These are phyloP conservation scores for Rhynchosporium graminicola DNA, from an alignment of 2,329 filamentous ascomycete species.

Conservation along the genomic window DNA sequence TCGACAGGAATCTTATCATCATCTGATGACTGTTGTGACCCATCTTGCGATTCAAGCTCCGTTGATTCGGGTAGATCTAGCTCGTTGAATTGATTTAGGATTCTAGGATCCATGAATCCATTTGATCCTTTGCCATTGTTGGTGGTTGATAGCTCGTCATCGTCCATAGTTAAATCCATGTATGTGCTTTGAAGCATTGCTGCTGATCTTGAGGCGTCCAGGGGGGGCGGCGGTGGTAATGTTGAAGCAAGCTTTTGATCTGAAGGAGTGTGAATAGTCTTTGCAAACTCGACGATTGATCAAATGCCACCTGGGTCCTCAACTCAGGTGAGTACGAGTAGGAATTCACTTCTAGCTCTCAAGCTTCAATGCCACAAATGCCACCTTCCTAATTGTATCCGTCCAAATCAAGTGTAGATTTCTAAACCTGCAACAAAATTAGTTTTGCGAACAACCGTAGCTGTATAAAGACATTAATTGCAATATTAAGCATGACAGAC, in stretches of 20 bases:
- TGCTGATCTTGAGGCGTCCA: conserved; percentile 19
- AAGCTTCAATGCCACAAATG: background rate
- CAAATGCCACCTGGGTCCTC: background rate
- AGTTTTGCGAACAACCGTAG: background rate
- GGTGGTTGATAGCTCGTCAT: conserved; percentile 18
- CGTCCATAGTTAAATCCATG: conserved; percentile 30
- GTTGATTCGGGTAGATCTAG: conserved; percentile 14
- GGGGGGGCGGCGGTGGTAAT: background rate
- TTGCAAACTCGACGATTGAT: background rate
- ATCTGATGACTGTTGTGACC: conserved; percentile 23
- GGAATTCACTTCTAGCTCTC: background rate
- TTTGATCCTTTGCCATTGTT: conserved; percentile 27
- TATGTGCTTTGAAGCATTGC: conserved; percentile 26
- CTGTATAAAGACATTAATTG: background rate
- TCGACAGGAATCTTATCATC: conserved; percentile 10
- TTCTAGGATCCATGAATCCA: conserved; percentile 34
- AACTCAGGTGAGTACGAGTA: background rate
- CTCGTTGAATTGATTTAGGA: conserved; percentile 25
- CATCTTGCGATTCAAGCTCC: conserved; percentile 22
- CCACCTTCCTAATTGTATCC: background rate
- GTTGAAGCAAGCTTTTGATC: background rate
- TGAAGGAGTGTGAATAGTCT: background rate
- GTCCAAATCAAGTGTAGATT: background rate
- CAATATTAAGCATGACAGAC: background rate
- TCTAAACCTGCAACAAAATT: background rate